phyloP scores from a whole-genome alignment of 2,329 filamentous ascomycete species.

The Incumbomyces delicatus region DNA sequence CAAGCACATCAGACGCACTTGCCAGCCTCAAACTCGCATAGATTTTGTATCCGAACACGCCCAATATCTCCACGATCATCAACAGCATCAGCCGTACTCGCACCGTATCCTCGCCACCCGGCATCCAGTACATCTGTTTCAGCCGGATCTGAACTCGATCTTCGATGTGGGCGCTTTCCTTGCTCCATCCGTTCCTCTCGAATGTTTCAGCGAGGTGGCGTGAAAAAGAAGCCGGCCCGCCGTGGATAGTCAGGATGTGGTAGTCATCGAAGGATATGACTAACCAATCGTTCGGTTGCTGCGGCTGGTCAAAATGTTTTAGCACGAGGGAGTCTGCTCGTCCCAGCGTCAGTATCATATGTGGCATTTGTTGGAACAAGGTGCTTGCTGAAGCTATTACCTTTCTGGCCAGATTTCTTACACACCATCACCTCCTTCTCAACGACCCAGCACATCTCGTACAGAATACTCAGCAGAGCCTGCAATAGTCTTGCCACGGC shows the following conservation, averaged over 20 bases:
- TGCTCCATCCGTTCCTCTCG: neutral
- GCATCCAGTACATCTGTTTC: neutral
- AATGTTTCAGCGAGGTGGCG: neutral
- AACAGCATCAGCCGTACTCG: neutral
- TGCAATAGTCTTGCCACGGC: neutral
- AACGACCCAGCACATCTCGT: slow-evolving; percentile 1
- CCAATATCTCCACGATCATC: neutral
- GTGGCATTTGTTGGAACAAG: too few species aligned
- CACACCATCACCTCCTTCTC: neutral
- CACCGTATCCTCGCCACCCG: neutral
- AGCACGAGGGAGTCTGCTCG: neutral
- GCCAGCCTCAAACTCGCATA: neutral
- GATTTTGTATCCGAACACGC: neutral
- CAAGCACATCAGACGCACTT: neutral
- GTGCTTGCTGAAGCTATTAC: neutral
- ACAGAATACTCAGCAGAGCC: neutral
- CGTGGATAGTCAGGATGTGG: neutral
- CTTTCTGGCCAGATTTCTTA: neutral
- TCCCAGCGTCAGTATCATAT: neutral
- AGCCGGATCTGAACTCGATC: neutral
- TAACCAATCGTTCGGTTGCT: neutral
- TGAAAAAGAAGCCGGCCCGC: neutral
- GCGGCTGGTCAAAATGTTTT: neutral
- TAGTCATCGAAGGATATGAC: neutral
- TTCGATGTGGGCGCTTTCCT: neutral